Conservation (phyloP, 148 eudicot species). For the Amaranthus palmeri region DNA sequence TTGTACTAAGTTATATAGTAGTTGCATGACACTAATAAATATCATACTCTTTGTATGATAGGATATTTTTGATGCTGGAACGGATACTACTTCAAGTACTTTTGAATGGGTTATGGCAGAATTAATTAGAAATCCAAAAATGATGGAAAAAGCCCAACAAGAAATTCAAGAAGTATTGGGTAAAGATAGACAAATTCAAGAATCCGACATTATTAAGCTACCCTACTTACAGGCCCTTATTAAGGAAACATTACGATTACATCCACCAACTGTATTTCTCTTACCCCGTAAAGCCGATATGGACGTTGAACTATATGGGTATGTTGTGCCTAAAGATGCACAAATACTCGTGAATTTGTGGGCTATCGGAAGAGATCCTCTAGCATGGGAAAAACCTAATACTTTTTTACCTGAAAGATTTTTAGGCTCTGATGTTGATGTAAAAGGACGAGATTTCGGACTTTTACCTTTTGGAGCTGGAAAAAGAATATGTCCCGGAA, state of each 20-base stretch:
- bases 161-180: slow-evolving; percentile 22
- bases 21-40: not conserved
- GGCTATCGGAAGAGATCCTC: slow-evolving; percentile 58
- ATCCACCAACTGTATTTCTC: slow-evolving; percentile 56
- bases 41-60: not conserved
- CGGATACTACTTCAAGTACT: slow-evolving; percentile 22
- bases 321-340: slow-evolving; percentile 45
- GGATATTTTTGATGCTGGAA: slow-evolving; percentile 26
- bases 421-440: slow-evolving; percentile 32
- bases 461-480: slow-evolving; percentile 44
- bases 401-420: slow-evolving; percentile 54
- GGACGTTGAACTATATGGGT: slow-evolving; percentile 36
- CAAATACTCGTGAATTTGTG: slow-evolving; percentile 58
- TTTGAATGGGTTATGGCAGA: slow-evolving; percentile 23
- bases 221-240: slow-evolving; percentile 58
- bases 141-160: slow-evolving; percentile 14
- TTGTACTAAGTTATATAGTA: not conserved
- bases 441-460: slow-evolving; percentile 49
- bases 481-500: slow-evolving; percentile 54
- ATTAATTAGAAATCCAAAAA: slow-evolving; percentile 1
- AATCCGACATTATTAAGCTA: slow-evolving; percentile 29
- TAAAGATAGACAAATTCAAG: slow-evolving; percentile 23
- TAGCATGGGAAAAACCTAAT: slow-evolving; percentile 39
- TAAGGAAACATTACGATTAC: slow-evolving; percentile 51
- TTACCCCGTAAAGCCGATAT: slow-evolving; percentile 54